Conservation (phyloP, 2,329 filamentous ascomycete species). For the Colletotrichum kahawae region DNA sequence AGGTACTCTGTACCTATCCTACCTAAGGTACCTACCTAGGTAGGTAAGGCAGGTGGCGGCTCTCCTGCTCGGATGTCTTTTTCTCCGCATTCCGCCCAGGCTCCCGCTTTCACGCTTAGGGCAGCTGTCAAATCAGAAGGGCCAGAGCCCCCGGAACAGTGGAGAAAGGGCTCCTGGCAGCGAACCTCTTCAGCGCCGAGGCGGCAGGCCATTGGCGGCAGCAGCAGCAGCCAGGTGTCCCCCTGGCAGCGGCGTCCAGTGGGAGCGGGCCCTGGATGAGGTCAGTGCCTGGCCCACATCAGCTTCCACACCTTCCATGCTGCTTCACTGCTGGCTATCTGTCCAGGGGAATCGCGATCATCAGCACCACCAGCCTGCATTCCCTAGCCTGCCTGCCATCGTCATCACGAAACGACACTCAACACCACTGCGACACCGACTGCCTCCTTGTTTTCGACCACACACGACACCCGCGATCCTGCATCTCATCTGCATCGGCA, state of each 20-base stretch:
- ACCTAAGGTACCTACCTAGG: too few species aligned
- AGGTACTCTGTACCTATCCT: too few species aligned
- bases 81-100: conserved; percentile 13
- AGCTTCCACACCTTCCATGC: conserved; percentile 11
- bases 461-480: not conserved
- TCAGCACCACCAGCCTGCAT: not conserved
- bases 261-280: conserved; percentile 15
- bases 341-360: conserved; percentile 17
- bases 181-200: conserved; percentile 14
- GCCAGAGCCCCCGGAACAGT: not conserved
- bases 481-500: not conserved
- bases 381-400: not conserved
- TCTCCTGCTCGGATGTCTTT: conserved; percentile 1
- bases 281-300: conserved; percentile 21
- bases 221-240: not conserved
- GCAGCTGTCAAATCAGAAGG: not conserved
- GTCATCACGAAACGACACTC: not conserved
- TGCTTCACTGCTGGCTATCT: not conserved
- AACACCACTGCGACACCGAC: not conserved
- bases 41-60: not conserved
- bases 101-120: too few species aligned
- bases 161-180: not conserved
- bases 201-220: not conserved
- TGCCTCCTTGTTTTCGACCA: not conserved
- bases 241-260: conserved; percentile 2